Base-by-base conservation (phyloP, 1,139 yeast species). In the Wickerhamomyces sp. region DNA sequence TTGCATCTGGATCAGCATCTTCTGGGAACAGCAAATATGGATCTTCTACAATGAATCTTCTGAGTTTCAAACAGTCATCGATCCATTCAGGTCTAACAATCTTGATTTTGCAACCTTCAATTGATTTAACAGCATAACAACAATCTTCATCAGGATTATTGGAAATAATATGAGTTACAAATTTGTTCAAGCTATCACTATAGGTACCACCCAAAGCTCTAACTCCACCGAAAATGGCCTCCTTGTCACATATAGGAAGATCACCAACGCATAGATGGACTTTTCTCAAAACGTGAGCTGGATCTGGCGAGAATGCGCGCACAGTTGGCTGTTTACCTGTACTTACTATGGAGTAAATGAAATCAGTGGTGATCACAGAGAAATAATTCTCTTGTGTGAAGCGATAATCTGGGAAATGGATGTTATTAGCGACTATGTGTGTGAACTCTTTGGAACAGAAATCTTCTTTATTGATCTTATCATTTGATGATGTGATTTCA, bases 11-110 rank as follows among this genome's bases (percentile, higher is more conserved):
- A 31, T 43, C 46, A 14, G 36, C 29, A 13, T 49, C 44, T 18
- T 43, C 38, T 4, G 31, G 28, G 8, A 32, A 31, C 19, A 81
- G 60, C 12, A 70, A 48, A 53, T 82, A 86, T 1, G 74, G 72
- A 0, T 58, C 46, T 39, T 77, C 90, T 38, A 74, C 76, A 15
- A 83, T 60, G 37, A 64, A 67, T 37, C 67, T 58, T 20, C 81
- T 71, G 35, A 69, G 56, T 40, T 70, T 76, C 43, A 88, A 67
- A 52, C 92, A 82, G 45, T 79, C 85, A 44, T 81, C 79, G 3
- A 81, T 57, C 94, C 97, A 90, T 24, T 76, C 76, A 0, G 96
- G 95, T 12, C 73, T 64, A 3, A 89, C 92, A 7, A 85, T 70
- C 42, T 76, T 74, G 31, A 87, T 78, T 27, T 67, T 61, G 38